Percentiles rank a stretch among this genome's conserved stretches.
Evolutionary conservation across 495 filamentous ascomycete species (phyloP).

Genomic region (Hypomontagnella monticulosa): DNA sequence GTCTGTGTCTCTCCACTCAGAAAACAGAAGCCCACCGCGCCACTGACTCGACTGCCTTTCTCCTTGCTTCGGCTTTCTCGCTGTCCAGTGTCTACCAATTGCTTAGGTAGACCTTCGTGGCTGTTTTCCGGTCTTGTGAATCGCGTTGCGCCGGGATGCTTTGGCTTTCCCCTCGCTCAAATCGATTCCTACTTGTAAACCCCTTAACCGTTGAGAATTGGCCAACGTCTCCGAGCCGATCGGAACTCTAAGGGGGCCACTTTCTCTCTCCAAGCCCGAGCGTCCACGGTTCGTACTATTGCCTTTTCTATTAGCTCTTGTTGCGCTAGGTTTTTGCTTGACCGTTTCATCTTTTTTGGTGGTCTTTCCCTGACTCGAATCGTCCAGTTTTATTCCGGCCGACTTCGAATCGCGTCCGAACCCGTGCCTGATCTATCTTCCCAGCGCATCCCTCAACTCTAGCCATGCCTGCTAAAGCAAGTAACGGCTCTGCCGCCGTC

Average conservation of each 20-base stretch:
- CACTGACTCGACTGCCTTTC: conserved; percentile 37
- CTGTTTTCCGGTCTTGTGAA: conserved; percentile 21
- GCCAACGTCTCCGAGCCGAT: conserved; percentile 29
- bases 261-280: conserved; percentile 26
- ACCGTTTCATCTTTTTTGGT: conserved; percentile 20
- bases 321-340: conserved; percentile 31
- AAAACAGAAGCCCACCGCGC: conserved; percentile 38
- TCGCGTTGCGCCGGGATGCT: conserved; percentile 42
- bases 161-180: conserved; percentile 25
- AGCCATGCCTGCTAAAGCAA: conserved; percentile 39
- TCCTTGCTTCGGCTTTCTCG: conserved; percentile 27
- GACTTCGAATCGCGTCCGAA: conserved; percentile 29
- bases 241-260: conserved; percentile 30
- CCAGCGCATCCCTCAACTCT: conserved; percentile 13
- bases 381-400: conserved; percentile 15
- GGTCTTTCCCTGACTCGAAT: conserved; percentile 20
- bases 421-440: conserved; percentile 14
- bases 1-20: conserved; percentile 28
- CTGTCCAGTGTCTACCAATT: conserved; percentile 17
- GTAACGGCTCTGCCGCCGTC: conserved; percentile 33
- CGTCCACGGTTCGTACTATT: conserved; percentile 32
- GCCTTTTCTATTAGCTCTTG: conserved; percentile 17
- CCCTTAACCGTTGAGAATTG: conserved; percentile 7
- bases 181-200: conserved; percentile 19
- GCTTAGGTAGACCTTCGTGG: conserved; percentile 20